These are phyloP conservation scores for Sporothrix protearum DNA, from an alignment of 2,329 filamentous ascomycete species.

Conservation along the genomic window DNA sequence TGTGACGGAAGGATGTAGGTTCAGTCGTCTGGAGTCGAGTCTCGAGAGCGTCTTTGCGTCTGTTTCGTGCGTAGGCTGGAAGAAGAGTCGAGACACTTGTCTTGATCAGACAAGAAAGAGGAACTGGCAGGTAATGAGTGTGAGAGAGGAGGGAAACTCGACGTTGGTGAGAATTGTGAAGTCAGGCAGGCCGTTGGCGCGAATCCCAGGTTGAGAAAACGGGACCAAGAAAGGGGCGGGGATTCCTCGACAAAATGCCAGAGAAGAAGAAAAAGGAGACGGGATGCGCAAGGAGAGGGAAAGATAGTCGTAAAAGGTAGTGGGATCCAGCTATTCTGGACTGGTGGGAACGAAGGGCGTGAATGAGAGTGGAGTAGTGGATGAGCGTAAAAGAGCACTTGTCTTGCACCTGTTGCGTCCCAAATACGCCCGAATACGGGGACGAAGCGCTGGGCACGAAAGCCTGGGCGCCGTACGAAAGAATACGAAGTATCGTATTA, in stretches of 20 bases:
- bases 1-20: neutral
- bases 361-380: neutral
- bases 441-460: neutral
- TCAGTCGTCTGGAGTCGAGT: neutral
- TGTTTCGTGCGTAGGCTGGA: slow-evolving; percentile 1
- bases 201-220: neutral
- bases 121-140: neutral
- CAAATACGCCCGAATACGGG: neutral
- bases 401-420: neutral
- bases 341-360: neutral
- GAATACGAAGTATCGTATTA: neutral
- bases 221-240: neutral
- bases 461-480: neutral
- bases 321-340: neutral
- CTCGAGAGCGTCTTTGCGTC: slow-evolving; percentile 5
- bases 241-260: neutral
- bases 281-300: neutral
- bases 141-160: neutral
- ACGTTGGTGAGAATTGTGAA: neutral
- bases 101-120: neutral
- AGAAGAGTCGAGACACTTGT: slow-evolving; percentile 2
- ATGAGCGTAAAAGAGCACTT: neutral
- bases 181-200: neutral
- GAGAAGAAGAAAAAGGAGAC: neutral
- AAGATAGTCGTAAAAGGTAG: neutral